Evolutionary conservation across 192 early-diverging fungal species (phyloP), one percentile per base, ranked within the genome.

Genomic region (Dissophora ornata): DNA sequence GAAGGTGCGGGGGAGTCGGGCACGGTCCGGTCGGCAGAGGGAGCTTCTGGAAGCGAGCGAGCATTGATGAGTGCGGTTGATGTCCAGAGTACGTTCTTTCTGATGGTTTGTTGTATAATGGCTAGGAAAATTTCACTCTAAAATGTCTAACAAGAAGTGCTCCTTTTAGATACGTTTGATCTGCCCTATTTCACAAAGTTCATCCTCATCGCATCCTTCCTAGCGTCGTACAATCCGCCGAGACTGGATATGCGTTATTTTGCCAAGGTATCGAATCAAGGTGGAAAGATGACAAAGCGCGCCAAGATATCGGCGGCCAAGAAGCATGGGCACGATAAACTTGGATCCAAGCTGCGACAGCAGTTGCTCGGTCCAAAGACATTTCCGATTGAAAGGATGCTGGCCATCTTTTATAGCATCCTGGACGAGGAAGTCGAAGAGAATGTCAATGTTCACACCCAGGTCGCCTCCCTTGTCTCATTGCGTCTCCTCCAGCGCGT

Each of bases 341-440:
- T 67, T 30, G 71, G 71, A 6, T 75, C 71, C 19, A 75, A 84
- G 64, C 82, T 88, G 33, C 83, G 95, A 16, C 96, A 94, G 71
- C 96, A 97, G 62, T 82, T 97, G 2, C 71, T 95, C 11, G 97
- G 97, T 0, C 96, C 97, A 2, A 96, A 93, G 67, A 67, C 90
- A 7, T 99, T 99, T 83, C 92, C 92, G 0, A 82, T 99, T n/a
- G 96, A 99, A 65, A 88, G 97, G 24, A 91, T 99, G 93, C 74
- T 97, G 67, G 97, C 97, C 42, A 98, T 99, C 47, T 98, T 98
- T 79, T 95, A 97, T 77, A 93, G 90, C 65, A 91, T 95, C 21
- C 80, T 94, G 19, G 89, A 87, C 4, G 89, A 93, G 38, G 80
- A 86, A 5, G 75, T 90, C 6, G 93, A 95, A 19, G 86, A 88